Evolutionary conservation across 305 asterid genomes (phyloP).

Genomic region (Plantago lanceolata): DNA sequence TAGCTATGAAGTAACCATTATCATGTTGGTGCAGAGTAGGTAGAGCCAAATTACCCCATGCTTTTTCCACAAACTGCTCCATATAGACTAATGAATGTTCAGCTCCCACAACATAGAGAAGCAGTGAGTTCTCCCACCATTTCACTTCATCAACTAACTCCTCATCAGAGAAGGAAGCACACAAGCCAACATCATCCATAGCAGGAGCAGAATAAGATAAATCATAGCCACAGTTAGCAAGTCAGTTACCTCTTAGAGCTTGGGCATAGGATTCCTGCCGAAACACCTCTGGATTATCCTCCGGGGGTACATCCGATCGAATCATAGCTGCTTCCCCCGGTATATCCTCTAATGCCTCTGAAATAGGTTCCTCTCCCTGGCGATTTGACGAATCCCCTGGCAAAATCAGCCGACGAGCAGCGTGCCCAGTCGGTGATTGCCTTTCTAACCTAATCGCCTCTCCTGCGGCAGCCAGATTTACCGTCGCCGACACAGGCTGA

Average conservation of each 20-base stretch:
- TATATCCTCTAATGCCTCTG: no score
- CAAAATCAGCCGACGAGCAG: not conserved
- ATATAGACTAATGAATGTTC: not conserved
- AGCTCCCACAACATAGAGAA: not conserved
- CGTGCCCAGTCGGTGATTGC: not conserved
- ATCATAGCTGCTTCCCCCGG: no score
- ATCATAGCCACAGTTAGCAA: not conserved
- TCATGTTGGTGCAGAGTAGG: not conserved
- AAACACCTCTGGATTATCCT: no score
- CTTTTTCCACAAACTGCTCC: not conserved
- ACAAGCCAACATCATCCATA: not conserved
- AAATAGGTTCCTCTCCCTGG: no score
- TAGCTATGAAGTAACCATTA: not conserved
- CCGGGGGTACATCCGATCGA: no score
- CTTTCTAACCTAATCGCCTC: not conserved
- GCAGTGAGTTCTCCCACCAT: not conserved
- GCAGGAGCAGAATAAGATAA: not conserved
- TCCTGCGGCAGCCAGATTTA: not conserved
- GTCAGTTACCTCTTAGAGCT: not conserved
- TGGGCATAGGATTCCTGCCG: not conserved
- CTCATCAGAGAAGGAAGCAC: not conserved
- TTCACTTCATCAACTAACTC: not conserved
- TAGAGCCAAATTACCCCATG: not conserved
- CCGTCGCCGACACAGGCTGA: not conserved
- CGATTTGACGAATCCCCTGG: no score